Evolutionary conservation across 2,329 filamentous ascomycete genomes (phyloP).

Genomic region (Trichoderma citrinoviride): DNA sequence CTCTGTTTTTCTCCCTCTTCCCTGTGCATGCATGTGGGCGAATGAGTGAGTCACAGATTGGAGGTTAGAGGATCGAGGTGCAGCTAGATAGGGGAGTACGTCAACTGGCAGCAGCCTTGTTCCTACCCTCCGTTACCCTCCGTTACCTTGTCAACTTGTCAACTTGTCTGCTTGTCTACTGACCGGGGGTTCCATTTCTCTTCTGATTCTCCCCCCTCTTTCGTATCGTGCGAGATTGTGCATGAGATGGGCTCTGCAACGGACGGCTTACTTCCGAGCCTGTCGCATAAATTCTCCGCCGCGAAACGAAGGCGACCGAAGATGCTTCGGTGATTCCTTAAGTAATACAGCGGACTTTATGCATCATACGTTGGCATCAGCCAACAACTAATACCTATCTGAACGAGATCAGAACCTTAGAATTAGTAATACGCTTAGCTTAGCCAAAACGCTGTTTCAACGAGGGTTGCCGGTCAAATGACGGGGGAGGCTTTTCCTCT

Average conservation of each 20-base stretch:
- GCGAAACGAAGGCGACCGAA: too few species aligned
- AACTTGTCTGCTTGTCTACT: too few species aligned
- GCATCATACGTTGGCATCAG: too few species aligned
- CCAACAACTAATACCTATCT: too few species aligned
- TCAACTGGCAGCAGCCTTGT: conserved; percentile 16
- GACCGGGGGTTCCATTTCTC: too few species aligned
- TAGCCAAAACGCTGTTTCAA: neutral
- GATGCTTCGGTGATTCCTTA: too few species aligned
- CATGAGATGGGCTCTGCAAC: neutral
- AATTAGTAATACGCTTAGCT: neutral
- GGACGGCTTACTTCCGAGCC: conserved; percentile 13
- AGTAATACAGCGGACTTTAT: too few species aligned
- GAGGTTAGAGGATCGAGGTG: neutral
- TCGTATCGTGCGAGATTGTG: neutral
- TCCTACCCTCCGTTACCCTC: neutral
- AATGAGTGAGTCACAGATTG: conserved; percentile 17
- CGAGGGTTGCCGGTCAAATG: neutral
- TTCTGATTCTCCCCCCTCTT: too few species aligned
- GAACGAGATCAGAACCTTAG: too few species aligned
- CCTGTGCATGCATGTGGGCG: neutral
- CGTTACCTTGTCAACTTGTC: too few species aligned
- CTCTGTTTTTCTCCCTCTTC: too few species aligned
- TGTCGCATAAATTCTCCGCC: neutral
- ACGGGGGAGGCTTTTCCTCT: neutral
- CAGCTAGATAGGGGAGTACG: conserved; percentile 11